Conservation (phyloP, 192 early-diverging fungal species). For the Powellomyces hirtus region DNA sequence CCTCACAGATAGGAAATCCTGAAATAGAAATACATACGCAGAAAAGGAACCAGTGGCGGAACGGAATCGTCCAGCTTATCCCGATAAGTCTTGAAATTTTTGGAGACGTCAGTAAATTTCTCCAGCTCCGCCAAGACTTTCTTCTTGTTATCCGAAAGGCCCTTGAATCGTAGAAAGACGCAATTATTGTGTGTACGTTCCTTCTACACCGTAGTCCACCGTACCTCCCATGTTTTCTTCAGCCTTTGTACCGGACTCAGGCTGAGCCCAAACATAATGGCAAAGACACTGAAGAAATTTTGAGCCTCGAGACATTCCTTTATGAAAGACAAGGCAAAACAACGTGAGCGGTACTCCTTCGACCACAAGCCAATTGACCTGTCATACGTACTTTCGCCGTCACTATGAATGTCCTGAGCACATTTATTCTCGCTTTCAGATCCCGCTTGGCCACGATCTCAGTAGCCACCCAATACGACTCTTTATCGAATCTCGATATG, state of each 20-base stretch:
- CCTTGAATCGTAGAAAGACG: slow-evolving; percentile 13
- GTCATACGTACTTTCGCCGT: slow-evolving; percentile 30
- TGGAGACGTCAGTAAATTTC: slow-evolving; percentile 50
- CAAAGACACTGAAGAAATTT: slow-evolving; percentile 57
- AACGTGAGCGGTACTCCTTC: not conserved
- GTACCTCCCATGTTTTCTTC: slow-evolving; percentile 61
- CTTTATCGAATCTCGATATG: slow-evolving; percentile 54
- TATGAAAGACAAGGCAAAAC: not conserved
- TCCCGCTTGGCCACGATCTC: slow-evolving; percentile 48
- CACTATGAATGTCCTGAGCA: slow-evolving; percentile 45
- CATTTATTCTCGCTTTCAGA: slow-evolving; percentile 38
- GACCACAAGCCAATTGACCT: not conserved
- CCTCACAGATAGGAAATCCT: not conserved
- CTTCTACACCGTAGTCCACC: not conserved
- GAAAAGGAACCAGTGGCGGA: slow-evolving; percentile 58
- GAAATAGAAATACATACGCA: slow-evolving; percentile 48
- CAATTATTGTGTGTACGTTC: not conserved
- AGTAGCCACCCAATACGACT: slow-evolving; percentile 59
- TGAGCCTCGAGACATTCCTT: slow-evolving; percentile 23
- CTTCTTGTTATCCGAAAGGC: slow-evolving; percentile 42
- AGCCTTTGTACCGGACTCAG: slow-evolving; percentile 52
- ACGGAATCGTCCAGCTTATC: slow-evolving; percentile 34
- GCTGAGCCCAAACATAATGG: slow-evolving; percentile 54
- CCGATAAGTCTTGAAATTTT: slow-evolving; percentile 59
- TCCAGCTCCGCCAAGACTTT: slow-evolving; percentile 44